Base-by-base conservation (phyloP, 148 eudicot species). In the Fagopyrum esculentum region DNA sequence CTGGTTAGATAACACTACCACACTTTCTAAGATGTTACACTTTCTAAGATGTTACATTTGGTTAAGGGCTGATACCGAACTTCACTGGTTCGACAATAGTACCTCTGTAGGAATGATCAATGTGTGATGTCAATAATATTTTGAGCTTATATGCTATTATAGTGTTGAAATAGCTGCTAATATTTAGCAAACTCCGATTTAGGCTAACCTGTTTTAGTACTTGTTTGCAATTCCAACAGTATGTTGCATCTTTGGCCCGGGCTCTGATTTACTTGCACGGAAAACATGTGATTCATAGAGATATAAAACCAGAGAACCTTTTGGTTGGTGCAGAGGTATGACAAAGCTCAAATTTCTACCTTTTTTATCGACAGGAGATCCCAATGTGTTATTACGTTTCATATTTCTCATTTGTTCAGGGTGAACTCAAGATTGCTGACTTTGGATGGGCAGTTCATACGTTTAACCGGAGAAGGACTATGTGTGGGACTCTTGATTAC, bases 401-500 rank as follows among this genome's bases (percentile, higher is more conserved):
- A n/a, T 63, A 9, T 63, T 11, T 16, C 45, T 64, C 40, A 5
- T 64, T 13, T n/a, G 9, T 35, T 19, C 87, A 95, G 98, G 98
- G 98, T 69, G 98, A 92, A 77, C 88, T 95, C 63, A 95, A 95
- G 84, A 95, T 95, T 81, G 98, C 98, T n/a, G 98, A 95, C 81
- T 95, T 95, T 83, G 98, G 98, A 45, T 95, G 98, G 98, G 95
- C 98, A 9, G 98, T 95, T 46, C 98, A 95, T 84, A 95, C 98
- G 11, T 95, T 95, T 56, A 90, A 89, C 81, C 93, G 98, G 16
- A 87, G 98, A 81, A 81, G 83, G 78, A 95, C 98, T 68, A 92
- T 95, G 97, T 95, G 98, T 80, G 97, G 98, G 60, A 95, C 98
- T 19, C 89, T 95, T 9, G 98, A 95, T 77, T 95, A 95, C 82